Conservation (phyloP, 148 eudicot genomes). For the Pouteria glomerata region DNA sequence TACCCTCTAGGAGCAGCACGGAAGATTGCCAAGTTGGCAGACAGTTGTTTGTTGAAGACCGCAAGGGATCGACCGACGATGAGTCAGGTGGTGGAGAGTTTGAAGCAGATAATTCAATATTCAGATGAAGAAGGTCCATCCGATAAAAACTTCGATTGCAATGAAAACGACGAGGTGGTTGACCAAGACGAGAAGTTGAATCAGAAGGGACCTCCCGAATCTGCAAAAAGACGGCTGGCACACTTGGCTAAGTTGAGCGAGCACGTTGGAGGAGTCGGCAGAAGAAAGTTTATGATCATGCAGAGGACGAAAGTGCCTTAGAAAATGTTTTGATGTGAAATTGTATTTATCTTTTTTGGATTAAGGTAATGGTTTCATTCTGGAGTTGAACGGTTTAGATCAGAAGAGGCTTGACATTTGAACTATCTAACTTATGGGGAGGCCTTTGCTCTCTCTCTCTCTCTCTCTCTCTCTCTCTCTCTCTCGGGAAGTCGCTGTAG, state of each 20-base stretch:
- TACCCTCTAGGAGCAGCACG: conserved; percentile 56
- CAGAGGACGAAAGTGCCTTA: conserved; percentile 51
- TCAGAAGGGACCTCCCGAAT: conserved; percentile 26
- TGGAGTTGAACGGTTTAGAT: background rate
- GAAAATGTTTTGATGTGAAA: background rate
- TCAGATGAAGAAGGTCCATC: conserved; percentile 30
- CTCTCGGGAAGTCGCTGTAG: background rate
- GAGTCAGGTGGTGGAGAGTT: conserved; percentile 64
- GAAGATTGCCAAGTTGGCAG: conserved; percentile 62
- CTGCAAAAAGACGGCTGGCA: conserved; percentile 49
- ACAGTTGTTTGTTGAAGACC: conserved; percentile 51
- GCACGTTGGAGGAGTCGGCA: conserved; percentile 52
- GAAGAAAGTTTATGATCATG: conserved; percentile 54
- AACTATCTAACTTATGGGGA: background rate
- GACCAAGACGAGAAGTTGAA: conserved; percentile 23
- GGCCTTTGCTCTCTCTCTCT: background rate
- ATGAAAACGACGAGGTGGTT: conserved; percentile 21
- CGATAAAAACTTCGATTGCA: conserved; percentile 14
- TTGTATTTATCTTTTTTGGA: background rate
- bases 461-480: background rate
- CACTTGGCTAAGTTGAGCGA: conserved; percentile 73
- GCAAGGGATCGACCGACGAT: conserved; percentile 69
- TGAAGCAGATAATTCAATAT: conserved; percentile 37
- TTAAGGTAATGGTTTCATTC: background rate
- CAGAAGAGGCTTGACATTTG: background rate